phyloP scores from a whole-genome alignment of 345 rosid genomes.

The Populus tremula region DNA sequence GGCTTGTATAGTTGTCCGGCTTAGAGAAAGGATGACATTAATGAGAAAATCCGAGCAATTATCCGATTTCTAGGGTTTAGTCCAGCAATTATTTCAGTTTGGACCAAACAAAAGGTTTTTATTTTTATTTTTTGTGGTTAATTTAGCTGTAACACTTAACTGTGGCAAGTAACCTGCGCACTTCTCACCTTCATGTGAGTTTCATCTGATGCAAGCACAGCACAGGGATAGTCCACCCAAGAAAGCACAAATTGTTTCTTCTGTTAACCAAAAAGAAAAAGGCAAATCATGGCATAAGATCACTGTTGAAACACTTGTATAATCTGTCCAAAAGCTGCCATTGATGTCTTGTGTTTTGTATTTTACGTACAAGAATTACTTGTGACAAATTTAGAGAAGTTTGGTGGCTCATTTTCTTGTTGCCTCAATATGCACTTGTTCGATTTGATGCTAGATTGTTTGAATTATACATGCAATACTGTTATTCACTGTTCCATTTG shows the following conservation, averaged over 20 bases:
- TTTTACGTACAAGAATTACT: neutral
- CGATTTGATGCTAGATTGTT: neutral
- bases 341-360: neutral
- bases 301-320: neutral
- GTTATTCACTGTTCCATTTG: too few species aligned
- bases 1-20: too few species aligned
- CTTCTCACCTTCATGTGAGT: too few species aligned
- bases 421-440: neutral
- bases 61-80: too few species aligned
- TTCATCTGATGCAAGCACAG: too few species aligned
- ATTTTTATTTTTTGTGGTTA: too few species aligned
- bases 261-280: neutral
- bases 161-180: too few species aligned
- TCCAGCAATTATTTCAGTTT: too few species aligned
- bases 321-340: neutral
- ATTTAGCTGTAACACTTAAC: too few species aligned
- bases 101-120: too few species aligned
- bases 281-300: neutral
- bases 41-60: too few species aligned
- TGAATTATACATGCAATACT: neutral
- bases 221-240: neutral
- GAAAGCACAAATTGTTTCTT: neutral
- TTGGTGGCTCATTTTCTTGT: neutral
- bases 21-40: too few species aligned
- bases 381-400: neutral